These are phyloP conservation scores for Arthrobotrys conoides DNA, from an alignment of 2,329 filamentous ascomycete species.

Conservation along the genomic window DNA sequence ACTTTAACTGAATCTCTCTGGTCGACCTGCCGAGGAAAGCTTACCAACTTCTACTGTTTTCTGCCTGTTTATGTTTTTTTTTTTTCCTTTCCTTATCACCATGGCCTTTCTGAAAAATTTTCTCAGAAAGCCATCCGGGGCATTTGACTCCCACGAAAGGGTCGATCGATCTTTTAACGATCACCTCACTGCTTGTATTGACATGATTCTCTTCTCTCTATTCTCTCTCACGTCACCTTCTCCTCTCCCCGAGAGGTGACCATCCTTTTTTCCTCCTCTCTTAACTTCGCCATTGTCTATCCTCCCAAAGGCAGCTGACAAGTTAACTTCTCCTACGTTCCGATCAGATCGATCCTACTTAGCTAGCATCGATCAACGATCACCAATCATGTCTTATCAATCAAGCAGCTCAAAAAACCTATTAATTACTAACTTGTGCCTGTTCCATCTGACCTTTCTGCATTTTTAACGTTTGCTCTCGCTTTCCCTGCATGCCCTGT, in stretches of 20 bases:
- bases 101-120: neutral
- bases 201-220: neutral
- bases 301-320: neutral
- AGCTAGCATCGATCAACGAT: slow-evolving; percentile 8
- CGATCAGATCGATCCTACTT: slow-evolving; percentile 5
- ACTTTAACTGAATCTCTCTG: neutral
- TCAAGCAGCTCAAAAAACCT: slow-evolving; percentile 4
- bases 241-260: neutral
- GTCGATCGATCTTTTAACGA: slow-evolving; percentile 1
- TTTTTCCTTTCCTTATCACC: neutral
- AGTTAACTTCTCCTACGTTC: neutral
- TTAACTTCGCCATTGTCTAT: neutral
- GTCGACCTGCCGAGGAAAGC: slow-evolving; percentile 15
- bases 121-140: neutral
- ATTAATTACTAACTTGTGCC: slow-evolving; percentile 15
- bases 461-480: neutral
- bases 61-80: neutral
- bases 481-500: too few species aligned
- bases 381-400: slow-evolving; percentile 18
- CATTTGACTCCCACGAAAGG: neutral
- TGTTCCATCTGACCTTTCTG: neutral
- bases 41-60: neutral
- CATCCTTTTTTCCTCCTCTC: neutral
- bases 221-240: neutral
- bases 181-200: slow-evolving; percentile 3